Conservation (phyloP, 2,329 filamentous ascomycete species). For the Mariannaea sp. region DNA sequence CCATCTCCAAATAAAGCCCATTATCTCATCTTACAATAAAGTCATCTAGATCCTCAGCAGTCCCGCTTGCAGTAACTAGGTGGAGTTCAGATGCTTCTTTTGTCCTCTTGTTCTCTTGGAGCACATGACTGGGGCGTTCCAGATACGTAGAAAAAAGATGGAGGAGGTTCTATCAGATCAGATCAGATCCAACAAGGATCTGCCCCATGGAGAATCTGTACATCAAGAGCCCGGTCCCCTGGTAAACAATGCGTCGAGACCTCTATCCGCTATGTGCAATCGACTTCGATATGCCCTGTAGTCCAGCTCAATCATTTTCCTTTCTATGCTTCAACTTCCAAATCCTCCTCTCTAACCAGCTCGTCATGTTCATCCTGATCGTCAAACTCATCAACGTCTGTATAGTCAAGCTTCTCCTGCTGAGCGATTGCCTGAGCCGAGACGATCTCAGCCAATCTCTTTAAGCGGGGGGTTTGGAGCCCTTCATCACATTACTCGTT, state of each 20-base stretch:
- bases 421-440: conserved; percentile 95
- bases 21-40: conserved; percentile 35
- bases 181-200: conserved; percentile 31
- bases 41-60: conserved; percentile 18
- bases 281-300: conserved; percentile 14
- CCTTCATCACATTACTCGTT: conserved; percentile 57
- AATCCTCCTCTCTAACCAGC: conserved; percentile 58
- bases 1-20: conserved; percentile 10
- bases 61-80: conserved; percentile 27
- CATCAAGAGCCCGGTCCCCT: conserved; percentile 36
- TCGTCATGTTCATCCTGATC: conserved; percentile 51
- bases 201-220: conserved; percentile 33
- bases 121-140: conserved; percentile 35
- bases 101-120: conserved; percentile 25
- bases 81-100: conserved; percentile 13
- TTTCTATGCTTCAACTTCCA: conserved; percentile 39
- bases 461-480: conserved; percentile 94
- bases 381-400: conserved; percentile 49
- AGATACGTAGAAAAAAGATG: conserved; percentile 28
- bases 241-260: conserved; percentile 37
- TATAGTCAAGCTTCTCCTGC: conserved; percentile 79
- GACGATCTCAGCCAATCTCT: conserved; percentile 97
- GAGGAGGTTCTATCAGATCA: conserved; percentile 23
- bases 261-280: conserved; percentile 38
- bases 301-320: conserved; percentile 31